These are phyloP conservation scores for Termitomyces heimii DNA, from an alignment of 768 basidiomycete genomes.

Conservation along the genomic window DNA sequence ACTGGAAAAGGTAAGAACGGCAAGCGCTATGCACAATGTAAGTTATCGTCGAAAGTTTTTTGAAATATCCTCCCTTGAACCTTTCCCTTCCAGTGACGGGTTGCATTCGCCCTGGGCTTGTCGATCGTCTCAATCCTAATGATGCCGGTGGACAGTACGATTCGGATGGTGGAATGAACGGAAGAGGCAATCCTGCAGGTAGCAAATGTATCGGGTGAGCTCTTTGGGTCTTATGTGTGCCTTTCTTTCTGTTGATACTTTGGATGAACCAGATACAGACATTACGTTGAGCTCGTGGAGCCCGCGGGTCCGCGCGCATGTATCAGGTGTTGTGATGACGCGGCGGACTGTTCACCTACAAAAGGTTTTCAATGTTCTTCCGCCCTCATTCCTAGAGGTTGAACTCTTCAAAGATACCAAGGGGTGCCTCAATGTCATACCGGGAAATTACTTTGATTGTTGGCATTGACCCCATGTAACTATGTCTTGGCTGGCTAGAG, in stretches of 20 bases:
- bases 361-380: constrained; percentile 25
- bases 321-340: constrained; percentile 52
- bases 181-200: constrained; percentile 44
- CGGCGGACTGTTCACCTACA: constrained; percentile 44
- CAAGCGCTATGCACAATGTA: constrained; percentile 39
- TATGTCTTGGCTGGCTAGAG: background rate
- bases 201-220: constrained; percentile 20
- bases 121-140: constrained; percentile 37
- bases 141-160: constrained; percentile 57
- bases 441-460: constrained; percentile 53
- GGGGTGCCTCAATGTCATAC: constrained; percentile 47
- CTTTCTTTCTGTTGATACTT: background rate
- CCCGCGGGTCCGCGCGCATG: constrained; percentile 45
- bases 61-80: no score
- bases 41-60: no score
- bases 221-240: background rate
- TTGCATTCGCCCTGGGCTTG: constrained; percentile 39
- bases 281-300: constrained; percentile 56
- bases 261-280: constrained; percentile 35
- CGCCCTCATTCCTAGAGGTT: background rate
- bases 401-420: constrained; percentile 29
- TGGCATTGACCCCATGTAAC: constrained; percentile 11
- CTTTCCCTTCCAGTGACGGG: constrained; percentile 38
- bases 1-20: constrained; percentile 35
- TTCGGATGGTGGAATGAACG: constrained; percentile 45